Base-by-base conservation (phyloP, 176 grass and related monocot genomes). In the Poa annua region DNA sequence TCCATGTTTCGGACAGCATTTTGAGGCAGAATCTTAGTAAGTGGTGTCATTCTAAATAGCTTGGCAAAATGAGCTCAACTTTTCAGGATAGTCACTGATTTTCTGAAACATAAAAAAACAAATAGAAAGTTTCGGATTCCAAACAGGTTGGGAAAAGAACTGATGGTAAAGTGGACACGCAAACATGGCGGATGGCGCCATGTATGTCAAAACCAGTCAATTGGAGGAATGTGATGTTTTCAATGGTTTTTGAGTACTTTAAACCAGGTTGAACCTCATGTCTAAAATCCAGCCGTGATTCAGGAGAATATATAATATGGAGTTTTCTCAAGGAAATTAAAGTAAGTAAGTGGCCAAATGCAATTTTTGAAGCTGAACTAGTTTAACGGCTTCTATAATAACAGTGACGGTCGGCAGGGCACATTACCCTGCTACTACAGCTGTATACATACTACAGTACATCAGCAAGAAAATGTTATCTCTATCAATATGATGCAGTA, bases 341-440 rank as follows among this genome's bases (percentile, higher is more conserved):
- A 24, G 22, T 59, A 59, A 24, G 8, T 12, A 9, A 19, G 6
- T 68, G 38, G 33, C 16, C 17, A n/a, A 39, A 39, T 39, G 4
- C 35, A 68, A 68, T 39, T 11, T 3, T 1, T 38, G 63, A 39
- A 38, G 20, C 29, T 39, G 29, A 22, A 76, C 34, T 68, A 39
- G 11, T 16, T 48, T 4, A 14, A 49, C 45, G 45, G 13, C 45
- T 29, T 29, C 29, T 29, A 29, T 29, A 29, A 29, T 29, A 29
- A 29, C n/a, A 45, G 11, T 45, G 67, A 71, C 14, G 12, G 39
- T 49, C 42, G 22, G 69, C 69, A 72, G 6, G 22, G 59, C 10
- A 14, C 24, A 32, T 65, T 64, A 64, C 61, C 25, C 26, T 64
- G 60, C 60, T 71, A 72, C 60, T 71, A 72, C 39, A 63, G 57